Evolutionary conservation across 192 early-diverging fungal species (phyloP), one percentile per base, ranked within the genome.

Genomic region (Paraglomus brasilianum): DNA sequence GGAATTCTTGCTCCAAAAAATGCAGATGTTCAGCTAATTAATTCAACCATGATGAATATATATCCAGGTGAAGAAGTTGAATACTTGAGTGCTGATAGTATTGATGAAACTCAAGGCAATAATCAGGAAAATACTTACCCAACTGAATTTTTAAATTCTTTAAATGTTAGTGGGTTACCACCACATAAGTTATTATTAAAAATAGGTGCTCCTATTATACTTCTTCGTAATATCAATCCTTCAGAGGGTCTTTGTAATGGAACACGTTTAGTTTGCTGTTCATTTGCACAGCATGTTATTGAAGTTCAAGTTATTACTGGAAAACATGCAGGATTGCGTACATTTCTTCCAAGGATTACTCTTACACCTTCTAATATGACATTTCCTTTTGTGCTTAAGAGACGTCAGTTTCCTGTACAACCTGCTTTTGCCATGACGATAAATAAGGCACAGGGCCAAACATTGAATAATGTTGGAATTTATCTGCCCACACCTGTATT

Each of bases 371-470:
- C 58, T 40, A 52, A 72, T 7, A 17, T 48, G 5, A 42, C 72
- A 45, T 66, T 30, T 19, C 69, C 63, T 2, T 45, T 71, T 57
- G 59, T 66, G 17, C 66, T 75, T 40, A 58, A 58, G 15, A 50
- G 66, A n/a, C 15, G 10, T 1, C 69, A 78, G 36, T 72, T 77
- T 36, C 69, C 52, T 1, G n/a, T 74, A 15, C 41, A 47, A 8
- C 70, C 40, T 19, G 70, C 65, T 3, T 74, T 49, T 55, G 70
- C 57, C 0, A 58, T 72, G 60, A 78, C 72, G 1, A 69, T 74
- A 4, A 72, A 72, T 15, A 78, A 78, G 39, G 4, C 58, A 8
- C 76, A 71, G 22, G 72, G 70, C n/a, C 57, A 75, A 52, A 67
- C 63, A 3, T 42, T 75, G 2, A 11, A 44, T 7, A 2, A 47